These are phyloP conservation scores for Xylaria longipes DNA, from an alignment of 495 filamentous ascomycete genomes.

Conservation along the genomic window DNA sequence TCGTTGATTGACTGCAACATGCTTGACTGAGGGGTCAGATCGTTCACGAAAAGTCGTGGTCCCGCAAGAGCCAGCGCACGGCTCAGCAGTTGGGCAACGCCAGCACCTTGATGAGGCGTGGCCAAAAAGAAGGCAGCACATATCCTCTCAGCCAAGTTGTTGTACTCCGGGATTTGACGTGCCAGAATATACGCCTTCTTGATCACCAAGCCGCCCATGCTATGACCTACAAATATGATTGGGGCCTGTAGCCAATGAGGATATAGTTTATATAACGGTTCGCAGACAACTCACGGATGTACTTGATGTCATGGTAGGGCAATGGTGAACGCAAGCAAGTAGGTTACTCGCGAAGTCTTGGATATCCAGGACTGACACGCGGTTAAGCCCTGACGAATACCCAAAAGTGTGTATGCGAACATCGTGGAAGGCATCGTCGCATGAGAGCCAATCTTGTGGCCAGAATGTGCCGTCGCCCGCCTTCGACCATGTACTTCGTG, in stretches of 20 bases:
- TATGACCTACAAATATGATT: slow-evolving; percentile 59
- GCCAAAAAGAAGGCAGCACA: slow-evolving; percentile 57
- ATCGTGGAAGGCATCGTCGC: slow-evolving; percentile 35
- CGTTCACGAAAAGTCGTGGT: slow-evolving; percentile 10
- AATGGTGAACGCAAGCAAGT: background rate
- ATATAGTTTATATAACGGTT: slow-evolving; percentile 39
- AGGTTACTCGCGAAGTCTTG: slow-evolving; percentile 49
- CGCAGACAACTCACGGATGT: slow-evolving; percentile 40
- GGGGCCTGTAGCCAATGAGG: slow-evolving; percentile 37
- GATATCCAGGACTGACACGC: slow-evolving; percentile 41
- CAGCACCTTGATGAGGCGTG: slow-evolving; percentile 59
- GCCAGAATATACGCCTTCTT: slow-evolving; percentile 52
- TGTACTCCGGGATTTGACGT: slow-evolving; percentile 34
- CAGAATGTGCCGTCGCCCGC: slow-evolving; percentile 36
- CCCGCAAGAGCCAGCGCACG: slow-evolving; percentile 23
- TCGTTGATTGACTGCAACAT: slow-evolving; percentile 36
- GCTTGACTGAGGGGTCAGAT: background rate
- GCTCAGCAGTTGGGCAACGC: slow-evolving; percentile 49
- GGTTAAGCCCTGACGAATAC: slow-evolving; percentile 40
- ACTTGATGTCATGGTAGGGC: background rate
- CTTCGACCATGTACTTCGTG: slow-evolving; percentile 41
- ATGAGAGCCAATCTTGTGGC: slow-evolving; percentile 41
- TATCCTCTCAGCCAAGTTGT: slow-evolving; percentile 42
- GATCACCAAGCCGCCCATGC: slow-evolving; percentile 62
- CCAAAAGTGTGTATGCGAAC: slow-evolving; percentile 41